A percentile compares a stretch with the other conserved stretches of the same genome.
These are phyloP conservation scores for Daldinia grandis DNA, from an alignment of 495 filamentous ascomycete species.

Conservation along the genomic window DNA sequence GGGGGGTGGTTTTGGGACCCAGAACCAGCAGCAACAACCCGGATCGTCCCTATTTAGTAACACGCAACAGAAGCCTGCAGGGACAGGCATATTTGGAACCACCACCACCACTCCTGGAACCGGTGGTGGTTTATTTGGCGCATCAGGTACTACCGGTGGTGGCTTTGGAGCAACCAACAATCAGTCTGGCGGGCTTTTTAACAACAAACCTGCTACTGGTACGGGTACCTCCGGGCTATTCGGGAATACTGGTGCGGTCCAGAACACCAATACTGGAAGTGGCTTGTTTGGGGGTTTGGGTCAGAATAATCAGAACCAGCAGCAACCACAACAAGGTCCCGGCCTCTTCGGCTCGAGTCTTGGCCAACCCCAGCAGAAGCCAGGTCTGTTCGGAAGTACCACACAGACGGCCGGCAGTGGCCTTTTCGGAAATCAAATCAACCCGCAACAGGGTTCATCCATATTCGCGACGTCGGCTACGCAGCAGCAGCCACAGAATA, in stretches of 20 bases:
- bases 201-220: conserved; percentile 57
- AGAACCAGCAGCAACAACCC: conserved; percentile 62
- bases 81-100: conserved; percentile 53
- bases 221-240: conserved; percentile 56
- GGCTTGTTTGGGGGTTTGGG: conserved; percentile 62
- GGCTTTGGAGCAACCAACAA: conserved; percentile 44
- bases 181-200: conserved; percentile 67
- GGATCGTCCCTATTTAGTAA: conserved; percentile 70
- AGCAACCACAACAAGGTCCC: conserved; percentile 56
- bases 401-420: conserved; percentile 56
- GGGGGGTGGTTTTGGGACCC: conserved; percentile 48
- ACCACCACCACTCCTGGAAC: conserved; percentile 51
- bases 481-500: conserved; percentile 61
- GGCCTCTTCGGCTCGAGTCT: conserved; percentile 54
- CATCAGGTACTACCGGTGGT: conserved; percentile 41
- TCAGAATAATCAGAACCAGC: conserved; percentile 63
- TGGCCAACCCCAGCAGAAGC: conserved; percentile 50
- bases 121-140: conserved; percentile 57
- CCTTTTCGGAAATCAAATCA: conserved; percentile 69
- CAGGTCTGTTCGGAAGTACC: conserved; percentile 54
- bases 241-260: conserved; percentile 48
- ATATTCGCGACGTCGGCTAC: conserved; percentile 52
- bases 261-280: conserved; percentile 51
- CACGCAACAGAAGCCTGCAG: conserved; percentile 45
- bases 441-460: conserved; percentile 50